Percentiles rank a stretch among this genome's conserved stretches.
Evolutionary conservation across 345 rosid species (phyloP).

Genomic region (Passiflora organensis): DNA sequence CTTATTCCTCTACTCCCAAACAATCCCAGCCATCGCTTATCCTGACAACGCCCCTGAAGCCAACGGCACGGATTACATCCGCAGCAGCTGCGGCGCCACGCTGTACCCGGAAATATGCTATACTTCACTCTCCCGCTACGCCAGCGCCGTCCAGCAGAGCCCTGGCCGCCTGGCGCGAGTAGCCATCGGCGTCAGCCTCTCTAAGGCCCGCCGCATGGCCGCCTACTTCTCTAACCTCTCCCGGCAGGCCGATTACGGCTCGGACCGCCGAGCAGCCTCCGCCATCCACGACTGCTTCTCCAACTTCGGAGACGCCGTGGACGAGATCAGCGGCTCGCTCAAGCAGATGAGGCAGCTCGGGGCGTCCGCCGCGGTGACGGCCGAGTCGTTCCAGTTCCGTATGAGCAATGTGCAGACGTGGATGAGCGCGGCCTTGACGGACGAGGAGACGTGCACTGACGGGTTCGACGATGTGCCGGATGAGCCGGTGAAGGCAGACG

Average conservation of each 20-base stretch:
- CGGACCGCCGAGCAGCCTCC: slow-evolving; percentile 42
- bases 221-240: slow-evolving; percentile 53
- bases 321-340: slow-evolving; percentile 70
- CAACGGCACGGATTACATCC: slow-evolving; percentile 58
- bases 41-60: slow-evolving; percentile 10
- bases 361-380: slow-evolving; percentile 25
- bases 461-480: slow-evolving; percentile 55
- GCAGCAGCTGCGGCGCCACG: slow-evolving; percentile 63
- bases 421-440: slow-evolving; percentile 90
- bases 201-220: slow-evolving; percentile 41
- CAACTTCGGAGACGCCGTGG: slow-evolving; percentile 79
- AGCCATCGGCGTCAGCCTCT: slow-evolving; percentile 59
- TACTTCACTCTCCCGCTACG: slow-evolving; percentile 55
- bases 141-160: slow-evolving; percentile 41
- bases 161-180: slow-evolving; percentile 58
- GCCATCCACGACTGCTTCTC: slow-evolving; percentile 84
- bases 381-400: slow-evolving; percentile 53
- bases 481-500: slow-evolving; percentile 25
- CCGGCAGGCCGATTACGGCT: slow-evolving; percentile 50
- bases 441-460: slow-evolving; percentile 90
- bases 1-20: slow-evolving; percentile 23
- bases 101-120: slow-evolving; percentile 78
- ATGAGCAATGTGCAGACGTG: slow-evolving; percentile 87
- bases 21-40: slow-evolving; percentile 24
- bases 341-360: slow-evolving; percentile 58